Evolutionary conservation across 768 basidiomycete genomes (phyloP), one percentile per base, ranked within the genome.

Genomic region (Hydnum rufescens): DNA sequence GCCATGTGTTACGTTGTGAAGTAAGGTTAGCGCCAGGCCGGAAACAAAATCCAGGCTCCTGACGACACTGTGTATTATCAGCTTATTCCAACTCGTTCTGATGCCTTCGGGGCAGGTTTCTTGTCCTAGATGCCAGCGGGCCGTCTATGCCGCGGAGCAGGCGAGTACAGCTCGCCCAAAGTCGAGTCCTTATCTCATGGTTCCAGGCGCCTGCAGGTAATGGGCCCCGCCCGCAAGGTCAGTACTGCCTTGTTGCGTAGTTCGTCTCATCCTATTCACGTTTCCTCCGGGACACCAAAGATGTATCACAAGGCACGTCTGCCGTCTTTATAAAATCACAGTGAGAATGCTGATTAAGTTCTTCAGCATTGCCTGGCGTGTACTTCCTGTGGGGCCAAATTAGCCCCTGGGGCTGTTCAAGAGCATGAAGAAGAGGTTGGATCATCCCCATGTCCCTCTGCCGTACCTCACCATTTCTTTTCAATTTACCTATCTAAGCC

Each of bases 141-240:
- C 73, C 0, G 88, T 90, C 30, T 92, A 92, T 65, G 82, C 81
- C 55, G 87, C 86, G 50, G 87, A 92, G 64, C 13, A 8, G 44
- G 44, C 26, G 26, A 13, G 25, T 47, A 16, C 44, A 16, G 25
- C 8, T 47, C 44, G 36, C 8, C 19, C 44, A 8, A 47, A 26
- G 26, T 28, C 26, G 26, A 8, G 8, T 1, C 44, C 13, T 13
- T 13, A 47, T 13, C 26, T 25, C 26, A 16, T 47, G 13, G 44
- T 19, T 39, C 19, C 8, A 39, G 34, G 8, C 19, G 8, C 8
- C 34, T 16, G 26, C 85, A 90, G 74, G 83, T 80, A 29, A 77
- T 90, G 70, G 88, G 88, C 19, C 88, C 88, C 51, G 88, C 82
- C 23, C 75, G 88, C 62, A 88, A 82, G 76, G 88, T 86, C 61